Evolutionary conservation across 768 basidiomycete species (phyloP).

Genomic region (Xerocomus potaroensis): DNA sequence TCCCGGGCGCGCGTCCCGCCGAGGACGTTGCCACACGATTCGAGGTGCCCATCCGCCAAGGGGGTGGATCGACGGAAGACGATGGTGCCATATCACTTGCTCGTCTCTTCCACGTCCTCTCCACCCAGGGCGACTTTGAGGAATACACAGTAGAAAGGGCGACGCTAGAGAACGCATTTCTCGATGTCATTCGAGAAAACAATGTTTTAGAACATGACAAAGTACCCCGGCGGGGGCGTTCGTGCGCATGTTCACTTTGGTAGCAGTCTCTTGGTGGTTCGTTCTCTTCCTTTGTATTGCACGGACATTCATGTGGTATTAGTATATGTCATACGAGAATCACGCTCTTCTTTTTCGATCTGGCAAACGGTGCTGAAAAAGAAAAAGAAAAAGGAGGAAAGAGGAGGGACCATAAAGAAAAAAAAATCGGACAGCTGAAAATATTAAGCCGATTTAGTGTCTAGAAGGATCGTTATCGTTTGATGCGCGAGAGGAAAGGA

Average conservation of each 20-base stretch:
- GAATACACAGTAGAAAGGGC: conserved; percentile 72
- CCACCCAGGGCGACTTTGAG: conserved; percentile 47
- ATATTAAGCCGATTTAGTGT: conserved; percentile 23
- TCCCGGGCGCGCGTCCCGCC: conserved; percentile 60
- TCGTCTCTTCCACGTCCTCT: conserved; percentile 53
- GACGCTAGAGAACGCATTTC: conserved; percentile 66
- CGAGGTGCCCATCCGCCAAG: conserved; percentile 53
- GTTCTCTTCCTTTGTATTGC: too few species aligned
- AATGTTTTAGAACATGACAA: conserved; percentile 49
- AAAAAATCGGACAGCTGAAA: conserved; percentile 6
- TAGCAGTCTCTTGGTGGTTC: too few species aligned
- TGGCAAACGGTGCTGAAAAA: neutral
- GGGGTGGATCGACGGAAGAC: neutral
- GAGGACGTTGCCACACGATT: conserved; percentile 76
- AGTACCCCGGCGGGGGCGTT: neutral
- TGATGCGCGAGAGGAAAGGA: conserved; percentile 14
- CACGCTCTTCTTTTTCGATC: conserved; percentile 7
- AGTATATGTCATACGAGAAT: conserved; percentile 1
- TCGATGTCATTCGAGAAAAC: conserved; percentile 64
- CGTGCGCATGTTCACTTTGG: conserved; percentile 9
- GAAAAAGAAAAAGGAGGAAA: neutral
- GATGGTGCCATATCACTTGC: conserved; percentile 43
- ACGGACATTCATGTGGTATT: neutral
- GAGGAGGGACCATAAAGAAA: conserved; percentile 4
- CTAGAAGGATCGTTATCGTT: conserved; percentile 26